A percentile compares a stretch with the other conserved stretches of the same genome.
Evolutionary conservation across 140 eudicot species (phyloP).

Genomic region (Cichorium intybus): DNA sequence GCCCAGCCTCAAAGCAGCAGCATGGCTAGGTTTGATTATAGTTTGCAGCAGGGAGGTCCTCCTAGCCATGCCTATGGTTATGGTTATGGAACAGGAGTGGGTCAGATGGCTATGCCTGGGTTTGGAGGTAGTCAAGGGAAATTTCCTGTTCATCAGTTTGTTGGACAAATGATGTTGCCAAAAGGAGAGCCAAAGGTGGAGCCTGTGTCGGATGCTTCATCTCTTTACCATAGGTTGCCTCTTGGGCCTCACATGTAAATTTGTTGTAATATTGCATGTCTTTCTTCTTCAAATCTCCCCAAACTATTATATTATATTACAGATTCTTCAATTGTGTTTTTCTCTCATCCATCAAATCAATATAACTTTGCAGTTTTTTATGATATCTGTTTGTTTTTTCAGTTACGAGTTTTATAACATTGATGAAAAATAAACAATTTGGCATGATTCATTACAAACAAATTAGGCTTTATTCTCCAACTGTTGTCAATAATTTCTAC

Average conservation of each 20-base stretch:
- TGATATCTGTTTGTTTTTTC: no score
- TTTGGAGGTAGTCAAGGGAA: constrained; percentile 36
- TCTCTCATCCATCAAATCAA: no score
- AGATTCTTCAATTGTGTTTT: no score
- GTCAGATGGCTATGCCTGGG: constrained; percentile 49
- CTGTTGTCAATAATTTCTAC: constrained; percentile 3
- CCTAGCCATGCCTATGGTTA: no score
- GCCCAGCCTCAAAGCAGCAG: constrained; percentile 44
- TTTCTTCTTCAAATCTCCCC: no score
- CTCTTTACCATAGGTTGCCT: constrained; percentile 51
- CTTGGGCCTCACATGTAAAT: constrained; percentile 70
- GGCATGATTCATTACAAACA: no score
- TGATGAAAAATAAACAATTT: no score
- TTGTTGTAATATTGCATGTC: no score
- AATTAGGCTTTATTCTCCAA: constrained; percentile 27
- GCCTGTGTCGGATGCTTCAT: constrained; percentile 50
- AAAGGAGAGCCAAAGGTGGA: constrained; percentile 61
- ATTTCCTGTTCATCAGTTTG: constrained; percentile 20
- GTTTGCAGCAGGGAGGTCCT: constrained; percentile 48
- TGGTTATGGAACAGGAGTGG: constrained; percentile 49
- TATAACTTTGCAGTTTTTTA: no score
- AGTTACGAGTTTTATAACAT: no score
- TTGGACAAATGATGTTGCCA: constrained; percentile 52
- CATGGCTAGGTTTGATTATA: constrained; percentile 41
- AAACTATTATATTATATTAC: no score